phyloP scores from a whole-genome alignment of 805 yeast genomes.

The Candida bentonensis region DNA sequence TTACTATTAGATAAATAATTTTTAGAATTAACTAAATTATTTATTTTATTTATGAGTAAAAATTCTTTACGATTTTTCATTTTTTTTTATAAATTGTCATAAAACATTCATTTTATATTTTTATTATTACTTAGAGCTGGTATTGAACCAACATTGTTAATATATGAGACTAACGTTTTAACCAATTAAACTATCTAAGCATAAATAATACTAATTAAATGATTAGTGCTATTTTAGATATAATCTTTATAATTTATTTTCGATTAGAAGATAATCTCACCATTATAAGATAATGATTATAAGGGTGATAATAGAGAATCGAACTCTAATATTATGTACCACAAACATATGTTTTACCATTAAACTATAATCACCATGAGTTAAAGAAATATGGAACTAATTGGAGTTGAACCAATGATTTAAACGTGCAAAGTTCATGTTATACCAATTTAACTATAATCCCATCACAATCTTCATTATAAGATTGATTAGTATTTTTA shows the following conservation, averaged over 20 bases:
- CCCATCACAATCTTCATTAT: background rate
- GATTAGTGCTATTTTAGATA: too few species aligned
- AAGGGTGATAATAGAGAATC: background rate
- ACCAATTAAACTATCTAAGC: slow-evolving; percentile 6
- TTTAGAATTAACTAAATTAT: background rate
- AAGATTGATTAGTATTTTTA: background rate
- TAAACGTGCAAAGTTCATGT: background rate
- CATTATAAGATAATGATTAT: background rate
- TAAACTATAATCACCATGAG: slow-evolving; percentile 1
- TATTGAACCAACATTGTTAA: slow-evolving; percentile 3
- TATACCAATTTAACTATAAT: slow-evolving; percentile 2
- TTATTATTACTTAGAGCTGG: slow-evolving; percentile 1
- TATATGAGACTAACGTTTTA: slow-evolving; percentile 4
- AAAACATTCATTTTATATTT: background rate
- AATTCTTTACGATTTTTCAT: background rate
- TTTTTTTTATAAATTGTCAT: background rate
- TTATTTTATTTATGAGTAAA: background rate
- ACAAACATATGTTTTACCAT: slow-evolving; percentile 3
- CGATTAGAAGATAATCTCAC: too few species aligned
- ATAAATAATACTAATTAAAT: too few species aligned
- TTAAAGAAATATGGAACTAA: background rate
- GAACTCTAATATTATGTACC: slow-evolving; percentile 1
- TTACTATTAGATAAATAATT: background rate
- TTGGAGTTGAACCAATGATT: slow-evolving; percentile 2
- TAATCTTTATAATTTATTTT: too few species aligned